These are phyloP conservation scores for Chara braunii DNA, from an alignment of 139 green algal species.

Conservation along the genomic window DNA sequence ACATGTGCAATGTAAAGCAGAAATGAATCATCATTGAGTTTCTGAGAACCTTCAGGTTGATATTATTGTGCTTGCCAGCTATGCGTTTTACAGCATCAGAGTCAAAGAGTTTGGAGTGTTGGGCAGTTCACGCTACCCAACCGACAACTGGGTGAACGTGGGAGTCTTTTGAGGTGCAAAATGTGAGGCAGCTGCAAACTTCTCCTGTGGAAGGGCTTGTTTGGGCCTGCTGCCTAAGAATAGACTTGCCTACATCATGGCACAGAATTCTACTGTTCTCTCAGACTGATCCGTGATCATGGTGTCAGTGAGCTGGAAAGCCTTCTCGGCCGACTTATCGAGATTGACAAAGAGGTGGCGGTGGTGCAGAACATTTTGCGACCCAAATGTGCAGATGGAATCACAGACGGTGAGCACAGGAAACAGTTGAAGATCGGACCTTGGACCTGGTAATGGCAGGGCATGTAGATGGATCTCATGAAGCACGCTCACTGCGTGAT, in stretches of 20 bases:
- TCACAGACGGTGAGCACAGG: background rate
- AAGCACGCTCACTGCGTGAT: background rate
- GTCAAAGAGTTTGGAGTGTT: slow-evolving; percentile 42
- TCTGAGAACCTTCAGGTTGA: slow-evolving; percentile 36
- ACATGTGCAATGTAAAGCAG: slow-evolving; percentile 35
- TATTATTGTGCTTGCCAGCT: slow-evolving; percentile 43
- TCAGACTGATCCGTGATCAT: slow-evolving; percentile 43
- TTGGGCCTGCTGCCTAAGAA: slow-evolving; percentile 42
- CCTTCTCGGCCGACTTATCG: slow-evolving; percentile 41
- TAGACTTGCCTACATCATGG: slow-evolving; percentile 40
- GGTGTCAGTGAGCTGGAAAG: slow-evolving; percentile 44
- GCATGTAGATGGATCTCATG: background rate
- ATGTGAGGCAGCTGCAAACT: slow-evolving; percentile 31
- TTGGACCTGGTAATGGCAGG: background rate
- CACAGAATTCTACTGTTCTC: slow-evolving; percentile 46
- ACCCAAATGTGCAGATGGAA: background rate
- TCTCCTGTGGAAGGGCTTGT: slow-evolving; percentile 12
- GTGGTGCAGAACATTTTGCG: background rate
- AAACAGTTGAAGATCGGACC: background rate
- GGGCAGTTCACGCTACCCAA: slow-evolving; percentile 32
- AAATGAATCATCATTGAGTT: slow-evolving; percentile 50
- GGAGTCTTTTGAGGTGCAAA: slow-evolving; percentile 32
- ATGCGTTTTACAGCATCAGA: slow-evolving; percentile 46
- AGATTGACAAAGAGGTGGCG: slow-evolving; percentile 22
- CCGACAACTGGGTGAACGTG: slow-evolving; percentile 37